Conservation (phyloP, 495 filamentous ascomycete genomes). For the Podospora tetraspora region DNA sequence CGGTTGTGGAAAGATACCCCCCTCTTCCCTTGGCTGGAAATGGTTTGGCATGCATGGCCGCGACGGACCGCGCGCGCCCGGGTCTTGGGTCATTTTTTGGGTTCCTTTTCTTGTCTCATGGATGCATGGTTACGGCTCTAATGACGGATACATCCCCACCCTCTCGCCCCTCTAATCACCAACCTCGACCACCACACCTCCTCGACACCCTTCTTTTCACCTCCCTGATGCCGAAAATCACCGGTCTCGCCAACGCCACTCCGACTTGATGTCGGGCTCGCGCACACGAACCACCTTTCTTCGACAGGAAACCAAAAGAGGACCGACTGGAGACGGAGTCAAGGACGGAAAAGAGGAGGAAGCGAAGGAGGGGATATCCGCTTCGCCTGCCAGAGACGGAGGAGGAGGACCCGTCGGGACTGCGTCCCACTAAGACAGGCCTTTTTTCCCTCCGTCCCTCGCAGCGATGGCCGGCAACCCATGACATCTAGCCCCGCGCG, state of each 20-base stretch:
- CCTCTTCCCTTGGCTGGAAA: conserved; percentile 1
- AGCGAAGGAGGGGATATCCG: neutral
- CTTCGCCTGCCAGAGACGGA: neutral
- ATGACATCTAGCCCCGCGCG: conserved; percentile 30
- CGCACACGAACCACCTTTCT: conserved; percentile 17
- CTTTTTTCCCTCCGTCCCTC: conserved; percentile 10
- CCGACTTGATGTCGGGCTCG: conserved; percentile 40
- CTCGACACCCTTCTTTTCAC: neutral
- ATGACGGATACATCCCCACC: conserved; percentile 33
- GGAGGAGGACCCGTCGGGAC: neutral
- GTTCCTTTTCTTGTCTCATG: conserved; percentile 38
- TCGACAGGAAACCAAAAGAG: neutral
- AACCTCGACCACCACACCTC: neutral
- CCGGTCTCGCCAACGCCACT: conserved; percentile 7
- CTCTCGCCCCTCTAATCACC: conserved; percentile 10
- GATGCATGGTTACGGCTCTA: conserved; percentile 42
- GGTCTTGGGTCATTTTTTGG: conserved; percentile 24
- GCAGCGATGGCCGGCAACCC: conserved; percentile 15
- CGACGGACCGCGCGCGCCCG: conserved; percentile 28
- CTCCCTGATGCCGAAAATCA: neutral
- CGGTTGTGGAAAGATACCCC: conserved; percentile 14
- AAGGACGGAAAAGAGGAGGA: neutral
- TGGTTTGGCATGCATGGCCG: conserved; percentile 5
- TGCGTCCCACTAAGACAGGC: neutral
- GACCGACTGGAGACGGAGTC: neutral